These are phyloP conservation scores for Cyclotella kingstonii DNA, from an alignment of 108 stramenopile genomes.

Conservation along the genomic window DNA sequence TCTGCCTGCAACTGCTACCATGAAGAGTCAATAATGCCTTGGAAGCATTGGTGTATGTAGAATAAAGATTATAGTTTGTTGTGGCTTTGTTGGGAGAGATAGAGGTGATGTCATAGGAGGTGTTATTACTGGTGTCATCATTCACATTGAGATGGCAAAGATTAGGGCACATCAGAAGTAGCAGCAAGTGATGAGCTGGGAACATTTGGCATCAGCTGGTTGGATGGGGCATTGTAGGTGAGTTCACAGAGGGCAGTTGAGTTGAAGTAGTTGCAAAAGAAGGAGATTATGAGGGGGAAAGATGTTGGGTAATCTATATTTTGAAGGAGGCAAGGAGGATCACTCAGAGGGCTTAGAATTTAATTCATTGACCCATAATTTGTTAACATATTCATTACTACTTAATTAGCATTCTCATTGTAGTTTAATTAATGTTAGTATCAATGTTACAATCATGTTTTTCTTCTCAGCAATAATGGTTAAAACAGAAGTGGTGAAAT, in stretches of 20 bases:
- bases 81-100: conserved; percentile 17
- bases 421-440: too few relatives aligned
- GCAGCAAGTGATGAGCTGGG: conserved; percentile 49
- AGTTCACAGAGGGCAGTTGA: conserved; percentile 40
- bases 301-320: neutral
- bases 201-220: conserved; percentile 60
- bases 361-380: too few relatives aligned
- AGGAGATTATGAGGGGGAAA: conserved; percentile 27
- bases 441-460: too few relatives aligned
- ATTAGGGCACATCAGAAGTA: conserved; percentile 15
- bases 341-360: conserved; percentile 4
- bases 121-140: conserved; percentile 28
- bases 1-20: conserved; percentile 43
- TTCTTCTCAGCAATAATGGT: too few relatives aligned
- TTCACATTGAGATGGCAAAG: conserved; percentile 28
- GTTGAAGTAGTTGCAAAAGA: conserved; percentile 30
- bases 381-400: too few relatives aligned
- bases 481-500: too few relatives aligned
- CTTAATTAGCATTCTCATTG: too few relatives aligned
- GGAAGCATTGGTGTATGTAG: conserved; percentile 41
- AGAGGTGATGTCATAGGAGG: neutral
- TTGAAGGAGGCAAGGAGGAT: conserved; percentile 18
- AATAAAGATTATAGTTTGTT: conserved; percentile 12
- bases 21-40: conserved; percentile 73
- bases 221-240: conserved; percentile 38